These are phyloP conservation scores for Planoprotostelium fungivorum DNA, from an alignment of 78 protist genomes.

Conservation along the genomic window DNA sequence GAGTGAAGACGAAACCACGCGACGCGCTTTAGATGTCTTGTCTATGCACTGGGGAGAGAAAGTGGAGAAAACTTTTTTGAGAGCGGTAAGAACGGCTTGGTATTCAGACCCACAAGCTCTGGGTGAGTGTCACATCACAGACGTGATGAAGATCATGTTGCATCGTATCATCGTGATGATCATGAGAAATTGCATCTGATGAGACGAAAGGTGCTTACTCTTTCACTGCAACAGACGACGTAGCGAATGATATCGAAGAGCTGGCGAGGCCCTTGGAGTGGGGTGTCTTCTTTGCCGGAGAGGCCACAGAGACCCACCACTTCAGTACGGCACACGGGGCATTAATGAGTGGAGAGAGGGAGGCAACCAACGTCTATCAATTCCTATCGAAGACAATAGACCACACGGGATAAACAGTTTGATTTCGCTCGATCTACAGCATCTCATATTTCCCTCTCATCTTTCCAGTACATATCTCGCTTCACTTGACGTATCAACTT, in stretches of 20 bases:
- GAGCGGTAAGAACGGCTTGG: not conserved
- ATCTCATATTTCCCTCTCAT: no score
- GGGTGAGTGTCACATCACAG: no score
- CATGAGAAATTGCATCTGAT: not conserved
- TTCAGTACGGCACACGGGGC: not conserved
- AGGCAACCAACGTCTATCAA: not conserved
- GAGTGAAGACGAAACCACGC: not conserved
- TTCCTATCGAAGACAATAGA: no score
- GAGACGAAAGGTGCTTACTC: not conserved
- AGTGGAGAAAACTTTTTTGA: not conserved
- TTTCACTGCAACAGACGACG: not conserved
- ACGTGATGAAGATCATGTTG: no score
- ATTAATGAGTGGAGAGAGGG: not conserved
- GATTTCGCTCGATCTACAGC: no score
- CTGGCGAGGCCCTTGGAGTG: not conserved
- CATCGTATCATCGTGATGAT: not conserved
- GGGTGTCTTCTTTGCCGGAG: not conserved
- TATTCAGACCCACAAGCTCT: not conserved
- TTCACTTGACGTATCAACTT: no score
- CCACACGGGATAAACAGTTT: no score
- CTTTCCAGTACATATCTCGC: no score
- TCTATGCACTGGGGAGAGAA: not conserved
- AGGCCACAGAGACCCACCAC: not conserved
- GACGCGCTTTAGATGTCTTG: not conserved
- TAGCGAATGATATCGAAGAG: not conserved